Conservation (phyloP, 2,329 filamentous ascomycete genomes). For the Thielaviopsis euricoi region DNA sequence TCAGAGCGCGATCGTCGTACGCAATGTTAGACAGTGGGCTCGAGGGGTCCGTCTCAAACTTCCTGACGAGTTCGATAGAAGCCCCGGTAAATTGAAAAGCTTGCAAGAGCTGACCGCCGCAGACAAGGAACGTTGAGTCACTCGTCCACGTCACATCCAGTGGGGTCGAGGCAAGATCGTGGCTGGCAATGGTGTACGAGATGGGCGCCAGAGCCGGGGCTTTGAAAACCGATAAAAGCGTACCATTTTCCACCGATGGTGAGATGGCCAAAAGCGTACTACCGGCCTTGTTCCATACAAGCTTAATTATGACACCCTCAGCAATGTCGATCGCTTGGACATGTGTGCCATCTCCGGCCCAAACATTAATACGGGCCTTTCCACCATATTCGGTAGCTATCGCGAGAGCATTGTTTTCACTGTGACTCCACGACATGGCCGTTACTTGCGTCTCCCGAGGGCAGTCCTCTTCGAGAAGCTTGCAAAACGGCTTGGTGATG, state of each 20-base stretch:
- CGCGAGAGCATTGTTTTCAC: slow-evolving; percentile 36
- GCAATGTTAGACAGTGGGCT: slow-evolving; percentile 38
- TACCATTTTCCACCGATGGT: slow-evolving; percentile 27
- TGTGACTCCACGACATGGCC: slow-evolving; percentile 41
- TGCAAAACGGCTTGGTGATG: slow-evolving; percentile 25
- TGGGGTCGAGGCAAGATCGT: slow-evolving; percentile 33
- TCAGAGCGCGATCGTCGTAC: slow-evolving; percentile 38
- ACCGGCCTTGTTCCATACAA: slow-evolving; percentile 42
- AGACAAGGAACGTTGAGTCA: slow-evolving; percentile 40
- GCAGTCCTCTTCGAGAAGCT: slow-evolving; percentile 36
- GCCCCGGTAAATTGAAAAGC: slow-evolving; percentile 30
- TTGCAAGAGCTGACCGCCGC: slow-evolving; percentile 38
- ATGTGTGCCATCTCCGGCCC: slow-evolving; percentile 34
- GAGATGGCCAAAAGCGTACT: slow-evolving; percentile 40
- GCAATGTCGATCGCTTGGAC: slow-evolving; percentile 38
- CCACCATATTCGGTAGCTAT: slow-evolving; percentile 37
- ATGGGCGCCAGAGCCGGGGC: slow-evolving; percentile 24
- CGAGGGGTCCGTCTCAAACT: slow-evolving; percentile 35
- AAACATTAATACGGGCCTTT: slow-evolving; percentile 38
- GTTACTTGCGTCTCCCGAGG: slow-evolving; percentile 37
- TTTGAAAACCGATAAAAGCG: slow-evolving; percentile 7
- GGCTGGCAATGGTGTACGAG: slow-evolving; percentile 27
- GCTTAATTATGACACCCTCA: slow-evolving; percentile 44
- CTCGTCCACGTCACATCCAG: slow-evolving; percentile 45
- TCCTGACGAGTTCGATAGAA: slow-evolving; percentile 28